Base-by-base conservation (phyloP, 2,329 filamentous ascomycete genomes). In the Chrysosporium keratinophilum region DNA sequence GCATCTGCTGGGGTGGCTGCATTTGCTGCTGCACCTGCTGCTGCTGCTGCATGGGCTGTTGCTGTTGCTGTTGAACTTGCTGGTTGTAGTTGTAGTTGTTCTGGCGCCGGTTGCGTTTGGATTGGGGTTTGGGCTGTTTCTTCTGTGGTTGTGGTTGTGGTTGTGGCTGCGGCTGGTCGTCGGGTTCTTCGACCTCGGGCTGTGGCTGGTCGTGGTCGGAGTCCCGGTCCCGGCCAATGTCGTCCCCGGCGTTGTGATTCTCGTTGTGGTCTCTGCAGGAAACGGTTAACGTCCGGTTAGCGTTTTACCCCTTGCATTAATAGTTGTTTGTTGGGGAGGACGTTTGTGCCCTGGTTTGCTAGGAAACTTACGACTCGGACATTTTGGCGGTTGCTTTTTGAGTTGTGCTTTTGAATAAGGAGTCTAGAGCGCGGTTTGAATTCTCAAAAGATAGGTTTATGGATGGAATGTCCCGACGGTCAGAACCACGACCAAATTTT, bases 311-410 rank as follows among this genome's bases (percentile, higher is more conserved):
- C 19, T 15, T 19, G 23, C 34, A 19, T 46, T 33, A n/a, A n/a
- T n/a, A 19, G 11, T 17, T 52, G 7, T 15, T 35, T 19, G 28
- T 41, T 34, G n/a, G 17, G 9, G 19, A 28, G 23, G n/a, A 28
- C 3, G 23, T 52, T 40, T 23, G 37, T 14, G 17, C 19, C n/a
- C 50, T 15, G 37, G 39, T 17, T 52, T 52, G 34, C 17, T 44
- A 52, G 17, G 31, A 50, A 41, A 46, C 50, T 19, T 53, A 53
- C 50, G 50, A 53, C 23, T 53, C 42, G n/a, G 50, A 42, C 50
- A 53, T 53, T 1, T 28, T 28, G 23, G 7, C 7, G 23, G 28
- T 51, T n/a, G 23, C 14, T 20, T 50, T 43, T 50, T 17, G 14
- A 34, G 19, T 43, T 50, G 14, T n/a, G 12, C 37, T 40, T 41